Conservation (phyloP, 768 basidiomycete species). For the Rickenella mellea region DNA sequence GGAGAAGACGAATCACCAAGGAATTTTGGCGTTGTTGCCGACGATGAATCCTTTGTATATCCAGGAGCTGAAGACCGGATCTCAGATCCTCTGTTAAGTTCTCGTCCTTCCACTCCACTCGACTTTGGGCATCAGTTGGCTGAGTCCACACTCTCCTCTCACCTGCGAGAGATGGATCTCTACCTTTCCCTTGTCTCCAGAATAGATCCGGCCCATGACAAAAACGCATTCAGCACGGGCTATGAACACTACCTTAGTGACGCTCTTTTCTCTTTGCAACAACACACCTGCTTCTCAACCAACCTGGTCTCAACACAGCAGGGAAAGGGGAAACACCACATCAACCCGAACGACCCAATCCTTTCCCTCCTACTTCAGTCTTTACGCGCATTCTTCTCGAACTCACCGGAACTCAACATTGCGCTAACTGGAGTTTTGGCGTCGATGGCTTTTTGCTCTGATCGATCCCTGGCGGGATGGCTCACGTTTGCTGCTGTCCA, state of each 20-base stretch:
- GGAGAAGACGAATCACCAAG: slow-evolving; percentile 29
- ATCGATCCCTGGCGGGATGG: slow-evolving; percentile 85
- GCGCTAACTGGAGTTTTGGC: slow-evolving; percentile 78
- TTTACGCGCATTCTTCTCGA: slow-evolving; percentile 72
- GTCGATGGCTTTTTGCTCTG: slow-evolving; percentile 74
- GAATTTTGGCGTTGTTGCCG: slow-evolving; percentile 18
- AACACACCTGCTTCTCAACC: slow-evolving; percentile 47
- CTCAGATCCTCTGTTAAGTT: slow-evolving; percentile 17
- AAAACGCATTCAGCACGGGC: slow-evolving; percentile 73
- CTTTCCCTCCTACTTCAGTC: slow-evolving; percentile 61
- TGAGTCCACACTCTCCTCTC: slow-evolving; percentile 66
- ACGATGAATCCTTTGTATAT: slow-evolving; percentile 43
- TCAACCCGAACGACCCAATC: slow-evolving; percentile 72
- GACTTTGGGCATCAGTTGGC: slow-evolving; percentile 47
- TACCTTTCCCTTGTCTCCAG: slow-evolving; percentile 75
- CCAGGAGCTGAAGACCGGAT: slow-evolving; percentile 21
- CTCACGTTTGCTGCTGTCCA: slow-evolving; percentile 57
- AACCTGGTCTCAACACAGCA: slow-evolving; percentile 29
- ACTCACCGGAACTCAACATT: slow-evolving; percentile 81
- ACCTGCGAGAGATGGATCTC: slow-evolving; percentile 76
- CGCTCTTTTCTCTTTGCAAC: slow-evolving; percentile 58
- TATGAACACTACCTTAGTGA: slow-evolving; percentile 80
- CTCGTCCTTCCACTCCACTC: slow-evolving; percentile 11
- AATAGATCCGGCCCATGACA: slow-evolving; percentile 58
- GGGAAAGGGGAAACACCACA: slow-evolving; percentile 53